Conservation (phyloP, 179 eudicot species). For the Corrigiola litoralis region DNA sequence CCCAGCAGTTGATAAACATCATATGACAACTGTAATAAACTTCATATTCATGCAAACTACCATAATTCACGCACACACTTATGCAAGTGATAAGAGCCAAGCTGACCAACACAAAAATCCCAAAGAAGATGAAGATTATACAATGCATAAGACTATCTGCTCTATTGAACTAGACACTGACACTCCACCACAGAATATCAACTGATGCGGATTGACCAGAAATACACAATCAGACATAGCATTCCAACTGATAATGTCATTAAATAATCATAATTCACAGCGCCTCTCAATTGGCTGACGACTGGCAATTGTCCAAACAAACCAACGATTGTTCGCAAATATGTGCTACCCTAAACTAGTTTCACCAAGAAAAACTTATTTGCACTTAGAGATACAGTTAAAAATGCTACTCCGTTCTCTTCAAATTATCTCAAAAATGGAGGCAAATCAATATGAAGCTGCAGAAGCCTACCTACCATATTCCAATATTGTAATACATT, state of each 20-base stretch:
- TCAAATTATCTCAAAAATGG: no score
- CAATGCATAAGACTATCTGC: background rate
- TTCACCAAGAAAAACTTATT: no score
- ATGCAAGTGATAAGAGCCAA: background rate
- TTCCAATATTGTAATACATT: no score
- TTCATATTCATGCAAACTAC: background rate
- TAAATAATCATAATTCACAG: background rate
- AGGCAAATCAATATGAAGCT: no score
- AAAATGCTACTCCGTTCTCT: no score
- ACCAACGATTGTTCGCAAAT: no score
- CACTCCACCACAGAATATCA: background rate
- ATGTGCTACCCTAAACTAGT: no score
- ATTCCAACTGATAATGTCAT: no score
- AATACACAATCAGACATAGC: no score
- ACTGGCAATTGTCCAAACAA: background rate
- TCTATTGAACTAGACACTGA: background rate
- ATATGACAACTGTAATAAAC: background rate
- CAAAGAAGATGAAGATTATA: background rate
- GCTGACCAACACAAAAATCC: background rate
- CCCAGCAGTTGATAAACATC: background rate
- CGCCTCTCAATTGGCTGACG: background rate
- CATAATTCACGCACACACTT: background rate
- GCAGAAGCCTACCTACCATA: no score
- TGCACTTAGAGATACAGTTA: no score
- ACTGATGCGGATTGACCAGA: background rate